Base-by-base conservation (phyloP, 2,329 filamentous ascomycete genomes). In the Cytospora chrysosperma region DNA sequence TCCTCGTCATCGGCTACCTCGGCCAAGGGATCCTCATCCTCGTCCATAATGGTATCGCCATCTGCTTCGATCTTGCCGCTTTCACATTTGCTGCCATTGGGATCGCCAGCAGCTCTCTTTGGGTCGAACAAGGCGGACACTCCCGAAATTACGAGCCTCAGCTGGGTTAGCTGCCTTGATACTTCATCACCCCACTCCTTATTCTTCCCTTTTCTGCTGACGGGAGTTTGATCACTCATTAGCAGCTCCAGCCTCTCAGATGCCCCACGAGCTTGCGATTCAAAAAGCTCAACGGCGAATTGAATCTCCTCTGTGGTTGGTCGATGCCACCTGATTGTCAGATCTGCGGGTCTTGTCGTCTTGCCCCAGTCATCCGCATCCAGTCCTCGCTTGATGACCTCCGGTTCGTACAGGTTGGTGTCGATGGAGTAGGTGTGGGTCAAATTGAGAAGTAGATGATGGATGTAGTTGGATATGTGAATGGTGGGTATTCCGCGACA, bases 131-230 rank as follows among this genome's bases (percentile, higher is more conserved):
- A 81, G 1, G 91, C 88, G 9, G 94, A 93, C 63, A 97, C 88
- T 59, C 95, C 95, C 3, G 94, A 96, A 28, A 96, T 87, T 52
- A 97, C 87, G n/a, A 99, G 82, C 32, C 94, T 85, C 17, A 99
- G 81, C 58, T 97, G 88, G 15, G 94, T 91, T 62, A 99, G 83
- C 68, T 97, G 92, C 61, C 95, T 83, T 2, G 93, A 94, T 30
- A 98, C 89, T 74, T 99, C 96, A 74, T 99, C 95, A 0, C 94
- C 97, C 95, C 95, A 99, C 71, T 97, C 94, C 76, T 98, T 99
- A 69, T 96, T 96, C 74, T 94, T 97, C 43, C 95, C 95, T 69
- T 93, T 94, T 62, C 94, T 86, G 75, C 93, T 96, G 59, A 98
- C 89, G 2, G 88, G 89, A 1, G 93, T 89, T 40, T 89, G 85